phyloP scores from a whole-genome alignment of 352 stramenopile species.

The Globisporangium sylvaticum region DNA sequence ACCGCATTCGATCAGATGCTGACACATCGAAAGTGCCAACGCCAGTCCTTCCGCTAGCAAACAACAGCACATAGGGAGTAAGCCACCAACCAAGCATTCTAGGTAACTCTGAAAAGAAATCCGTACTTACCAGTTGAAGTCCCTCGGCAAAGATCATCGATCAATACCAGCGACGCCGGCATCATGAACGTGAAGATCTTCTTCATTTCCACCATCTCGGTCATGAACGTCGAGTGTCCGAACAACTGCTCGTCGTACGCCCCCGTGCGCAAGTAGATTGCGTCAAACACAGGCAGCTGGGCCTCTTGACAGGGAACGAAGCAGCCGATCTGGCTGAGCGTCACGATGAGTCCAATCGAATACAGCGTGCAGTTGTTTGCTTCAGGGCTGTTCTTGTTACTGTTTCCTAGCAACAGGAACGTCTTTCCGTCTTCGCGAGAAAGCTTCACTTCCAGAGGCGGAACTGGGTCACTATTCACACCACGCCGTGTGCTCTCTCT shows the following conservation, averaged over 20 bases:
- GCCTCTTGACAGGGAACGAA: conserved; percentile 50
- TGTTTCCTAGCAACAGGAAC: conserved; percentile 24
- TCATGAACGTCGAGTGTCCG: conserved; percentile 50
- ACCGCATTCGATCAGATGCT: conserved; percentile 25
- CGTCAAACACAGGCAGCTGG: conserved; percentile 38
- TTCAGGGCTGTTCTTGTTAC: conserved; percentile 2
- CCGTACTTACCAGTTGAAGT: conserved; percentile 27
- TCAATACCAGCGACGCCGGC: conserved; percentile 32
- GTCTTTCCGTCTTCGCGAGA: conserved; percentile 14
- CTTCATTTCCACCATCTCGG: conserved; percentile 47
- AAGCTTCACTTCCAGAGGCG: conserved; percentile 7
- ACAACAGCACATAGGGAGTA: background rate
- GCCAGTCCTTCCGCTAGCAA: conserved; percentile 29
- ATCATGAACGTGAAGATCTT: conserved; percentile 33
- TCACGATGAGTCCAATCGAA: conserved; percentile 24
- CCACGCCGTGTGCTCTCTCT: background rate
- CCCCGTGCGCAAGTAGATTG: conserved; percentile 36
- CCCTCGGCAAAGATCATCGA: conserved; percentile 54
- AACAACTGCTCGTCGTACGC: conserved; percentile 42
- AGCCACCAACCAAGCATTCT: background rate
- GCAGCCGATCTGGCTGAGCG: conserved; percentile 58
- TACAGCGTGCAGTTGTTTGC: conserved; percentile 12
- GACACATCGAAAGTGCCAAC: conserved; percentile 27
- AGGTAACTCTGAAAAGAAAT: no score
- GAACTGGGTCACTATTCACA: background rate